Conservation (phyloP, 345 rosid species). For the Isatis tinctoria region DNA sequence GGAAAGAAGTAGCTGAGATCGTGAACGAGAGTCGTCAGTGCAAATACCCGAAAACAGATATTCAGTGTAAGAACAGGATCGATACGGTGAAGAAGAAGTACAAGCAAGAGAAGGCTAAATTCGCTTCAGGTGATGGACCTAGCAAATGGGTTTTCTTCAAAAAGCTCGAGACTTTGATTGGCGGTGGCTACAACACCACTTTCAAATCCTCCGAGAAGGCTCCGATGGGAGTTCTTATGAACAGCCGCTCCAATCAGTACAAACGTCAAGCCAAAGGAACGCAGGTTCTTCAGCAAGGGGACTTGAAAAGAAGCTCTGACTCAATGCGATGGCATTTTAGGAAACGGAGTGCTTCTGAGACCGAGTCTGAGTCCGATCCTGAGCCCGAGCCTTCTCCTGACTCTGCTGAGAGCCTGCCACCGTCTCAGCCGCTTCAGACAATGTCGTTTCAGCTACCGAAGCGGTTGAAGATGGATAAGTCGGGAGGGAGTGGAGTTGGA, state of each 20-base stretch:
- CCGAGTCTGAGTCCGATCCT: conserved; percentile 38
- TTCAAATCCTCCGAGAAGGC: conserved; percentile 20
- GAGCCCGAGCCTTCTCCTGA: conserved; percentile 35
- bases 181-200: conserved; percentile 27
- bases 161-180: conserved; percentile 58
- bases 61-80: conserved; percentile 94
- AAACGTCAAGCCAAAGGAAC: conserved; percentile 18
- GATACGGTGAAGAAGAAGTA: conserved; percentile 96
- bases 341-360: conserved; percentile 39
- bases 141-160: conserved; percentile 80
- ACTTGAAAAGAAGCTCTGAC: conserved; percentile 22
- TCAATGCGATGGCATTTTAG: conserved; percentile 40
- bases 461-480: conserved; percentile 31
- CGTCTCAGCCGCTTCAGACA: conserved; percentile 13
- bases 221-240: conserved; percentile 52
- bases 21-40: conserved; percentile 60
- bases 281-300: conserved; percentile 11
- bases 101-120: conserved; percentile 69
- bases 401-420: conserved; percentile 48
- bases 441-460: conserved; percentile 8
- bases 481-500: conserved; percentile 27
- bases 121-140: conserved; percentile 49
- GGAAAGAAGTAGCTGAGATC: conserved; percentile 93
- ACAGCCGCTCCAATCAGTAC: conserved; percentile 31
- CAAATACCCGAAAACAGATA: conserved; percentile 66